Evolutionary conservation across 2,329 filamentous ascomycete genomes (phyloP).

Genomic region (Zymoseptoria ardabiliae): DNA sequence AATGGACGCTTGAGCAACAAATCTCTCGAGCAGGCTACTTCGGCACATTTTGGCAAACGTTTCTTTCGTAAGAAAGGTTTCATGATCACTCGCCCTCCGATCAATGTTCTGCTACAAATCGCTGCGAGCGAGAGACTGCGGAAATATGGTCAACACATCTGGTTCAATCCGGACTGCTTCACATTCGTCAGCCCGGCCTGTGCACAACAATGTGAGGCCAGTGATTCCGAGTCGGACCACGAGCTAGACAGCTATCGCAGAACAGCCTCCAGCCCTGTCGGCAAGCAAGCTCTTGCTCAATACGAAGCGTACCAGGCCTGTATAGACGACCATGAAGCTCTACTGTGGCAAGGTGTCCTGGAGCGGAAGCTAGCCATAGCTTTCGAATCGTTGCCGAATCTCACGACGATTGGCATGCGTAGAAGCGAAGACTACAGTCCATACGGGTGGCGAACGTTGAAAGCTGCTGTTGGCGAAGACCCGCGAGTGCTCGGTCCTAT

Average conservation of each 20-base stretch:
- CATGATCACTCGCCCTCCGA: slow-evolving; percentile 21
- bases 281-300: slow-evolving; percentile 7
- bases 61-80: slow-evolving; percentile 30
- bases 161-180: slow-evolving; percentile 29
- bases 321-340: slow-evolving; percentile 15
- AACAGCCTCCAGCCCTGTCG: background rate
- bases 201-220: slow-evolving; percentile 14
- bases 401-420: slow-evolving; percentile 27
- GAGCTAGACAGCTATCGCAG: slow-evolving; percentile 1
- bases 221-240: slow-evolving; percentile 12
- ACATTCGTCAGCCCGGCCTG: slow-evolving; percentile 18
- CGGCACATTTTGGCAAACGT: slow-evolving; percentile 21
- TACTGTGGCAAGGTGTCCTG: slow-evolving; percentile 13
- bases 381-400: slow-evolving; percentile 20
- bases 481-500: slow-evolving; percentile 23
- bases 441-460: slow-evolving; percentile 22
- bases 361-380: slow-evolving; percentile 10
- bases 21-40: slow-evolving; percentile 19
- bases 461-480: slow-evolving; percentile 22
- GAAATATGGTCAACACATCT: slow-evolving; percentile 26
- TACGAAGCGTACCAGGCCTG: slow-evolving; percentile 18
- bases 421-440: slow-evolving; percentile 24
- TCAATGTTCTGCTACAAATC: slow-evolving; percentile 19
- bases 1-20: slow-evolving; percentile 14
- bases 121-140: slow-evolving; percentile 20